Evolutionary conservation across 192 early-diverging fungal species (phyloP), one percentile per base, ranked within the genome.

Genomic region (Coemansia aciculifera): DNA sequence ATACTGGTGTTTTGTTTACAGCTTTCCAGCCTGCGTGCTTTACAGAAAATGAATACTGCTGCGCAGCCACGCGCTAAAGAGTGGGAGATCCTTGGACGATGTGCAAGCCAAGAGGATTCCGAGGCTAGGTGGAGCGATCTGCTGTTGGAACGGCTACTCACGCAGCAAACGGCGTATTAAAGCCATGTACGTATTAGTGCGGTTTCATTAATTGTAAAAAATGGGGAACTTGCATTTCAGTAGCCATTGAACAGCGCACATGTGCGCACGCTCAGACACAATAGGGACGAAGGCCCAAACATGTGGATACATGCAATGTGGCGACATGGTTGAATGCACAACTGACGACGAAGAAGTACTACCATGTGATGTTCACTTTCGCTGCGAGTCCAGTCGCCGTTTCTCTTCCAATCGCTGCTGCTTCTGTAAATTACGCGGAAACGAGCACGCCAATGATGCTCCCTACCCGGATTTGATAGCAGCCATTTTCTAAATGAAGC

Each of bases 361-460:
- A 11, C 13, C 59, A 60, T 60, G 59, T 60, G 59, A 60, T 60
- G 59, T n/a, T 38, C 59, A 21, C 37, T 23, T 36, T 60, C 19
- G 11, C 59, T 24, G 10, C n/a, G 36, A 60, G 21, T 9, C 19
- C 59, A 21, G 3, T 10, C n/a, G 34, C 12, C 32, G 13, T 37
- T 34, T 59, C n/a, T 21, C 32, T 36, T 8, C 34, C 10, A 49
- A 23, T 49, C 21, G 23, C 31, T 15, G 54, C 48, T 51, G 32
- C 15, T 15, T 60, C 21, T 60, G 17, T 36, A 23, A 21, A 60
- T 39, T 57, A 57, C 29, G 17, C 54, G 31, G 54, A 57, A 57
- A 57, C 17, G 54, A 57, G 54, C 29, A 32, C 9, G 2, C 9
- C 27, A 29, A 54, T 54, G 51, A 54, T 54, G 51, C 32, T 36